Evolutionary conservation across 768 basidiomycete species (phyloP), one percentile per base, ranked within the genome.

Genomic region (Albatrellus ellisii): DNA sequence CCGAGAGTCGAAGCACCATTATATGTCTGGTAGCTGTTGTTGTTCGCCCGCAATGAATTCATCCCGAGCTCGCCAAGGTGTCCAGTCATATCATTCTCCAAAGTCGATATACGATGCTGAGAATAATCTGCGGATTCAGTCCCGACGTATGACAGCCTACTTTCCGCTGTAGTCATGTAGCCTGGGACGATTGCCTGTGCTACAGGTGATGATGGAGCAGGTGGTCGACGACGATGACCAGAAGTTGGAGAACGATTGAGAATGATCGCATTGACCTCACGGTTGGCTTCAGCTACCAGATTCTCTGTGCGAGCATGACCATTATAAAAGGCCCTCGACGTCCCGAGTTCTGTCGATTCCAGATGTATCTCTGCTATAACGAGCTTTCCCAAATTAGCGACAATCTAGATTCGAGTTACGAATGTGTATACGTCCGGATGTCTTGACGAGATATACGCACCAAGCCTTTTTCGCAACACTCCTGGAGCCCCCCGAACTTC

Each of bases 401-500:
- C 58, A 45, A 77, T 72, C 72, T 74, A 44, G 3, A 38, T 29
- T 47, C 35, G n/a, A n/a, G n/a, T n/a, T 1, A 27, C 34, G 7
- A 34, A 38, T 18, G 36, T 10, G 10, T 17, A 9, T 12, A 25
- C 24, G 26, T 33, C 29, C 15, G 25, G 31, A 25, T 24, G 32
- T 25, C 4, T 21, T 8, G 15, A 18, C 22, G 9, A 14, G 41
- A n/a, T n/a, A 8, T 22, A 57, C 65, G 42, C 38, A 69, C 66
- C 11, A 58, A 63, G 42, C 86, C 82, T 60, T 87, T 91, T 62
- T 90, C 84, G 41, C 79, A 82, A 43, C 75, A 77, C 58, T 95
- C 91, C 35, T 79, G 59, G 33, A 94, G 59, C 5, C 86, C 90
- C 18, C 87, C 88, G 55, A 92, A 91, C 63, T 94, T 91, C 52